Percentiles rank a stretch among this genome's conserved stretches.
phyloP scores from a whole-genome alignment of 257 asterid species.

The Galeopsis tetrahit region DNA sequence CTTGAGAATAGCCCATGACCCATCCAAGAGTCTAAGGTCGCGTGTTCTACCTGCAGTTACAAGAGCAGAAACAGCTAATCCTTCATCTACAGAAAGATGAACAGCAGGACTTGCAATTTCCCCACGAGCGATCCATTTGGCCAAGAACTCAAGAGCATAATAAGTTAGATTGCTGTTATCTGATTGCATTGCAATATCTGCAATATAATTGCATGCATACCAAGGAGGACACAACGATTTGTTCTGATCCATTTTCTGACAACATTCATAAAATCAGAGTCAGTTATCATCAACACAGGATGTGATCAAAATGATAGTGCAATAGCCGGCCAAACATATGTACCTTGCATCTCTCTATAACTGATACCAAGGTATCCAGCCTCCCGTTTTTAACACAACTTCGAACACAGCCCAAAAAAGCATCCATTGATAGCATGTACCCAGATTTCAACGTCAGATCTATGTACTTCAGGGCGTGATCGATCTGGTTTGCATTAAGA shows the following conservation, averaged over 20 bases:
- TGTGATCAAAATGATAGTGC: constrained; percentile 13
- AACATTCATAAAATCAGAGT: constrained; percentile 33
- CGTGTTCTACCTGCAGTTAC: constrained; percentile 87
- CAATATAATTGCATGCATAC: constrained; percentile 66
- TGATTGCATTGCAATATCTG: constrained; percentile 68
- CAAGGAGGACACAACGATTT: constrained; percentile 73
- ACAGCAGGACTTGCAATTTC: constrained; percentile 64
- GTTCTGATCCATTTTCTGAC: constrained; percentile 88
- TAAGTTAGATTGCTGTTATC: constrained; percentile 68
- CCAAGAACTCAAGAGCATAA: constrained; percentile 77
- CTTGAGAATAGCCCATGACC: constrained; percentile 83
- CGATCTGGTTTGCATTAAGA: constrained; percentile 54
- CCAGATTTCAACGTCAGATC: constrained; percentile 69
- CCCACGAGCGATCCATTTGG: constrained; percentile 76
- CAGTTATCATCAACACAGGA: constrained; percentile 20
- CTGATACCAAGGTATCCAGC: constrained; percentile 70
- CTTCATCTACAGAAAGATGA: constrained; percentile 67
- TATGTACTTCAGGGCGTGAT: constrained; percentile 66
- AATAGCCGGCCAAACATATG: constrained; percentile 27
- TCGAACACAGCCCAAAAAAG: constrained; percentile 56
- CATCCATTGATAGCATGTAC: constrained; percentile 56
- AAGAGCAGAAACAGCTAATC: constrained; percentile 71
- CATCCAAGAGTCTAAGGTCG: constrained; percentile 70
- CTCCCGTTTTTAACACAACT: constrained; percentile 56
- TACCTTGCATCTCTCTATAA: constrained; percentile 95